Percentiles rank a stretch among this genome's conserved stretches.
Conservation (phyloP, 192 early-diverging fungal species). For the Backusella liffmaniae region DNA sequence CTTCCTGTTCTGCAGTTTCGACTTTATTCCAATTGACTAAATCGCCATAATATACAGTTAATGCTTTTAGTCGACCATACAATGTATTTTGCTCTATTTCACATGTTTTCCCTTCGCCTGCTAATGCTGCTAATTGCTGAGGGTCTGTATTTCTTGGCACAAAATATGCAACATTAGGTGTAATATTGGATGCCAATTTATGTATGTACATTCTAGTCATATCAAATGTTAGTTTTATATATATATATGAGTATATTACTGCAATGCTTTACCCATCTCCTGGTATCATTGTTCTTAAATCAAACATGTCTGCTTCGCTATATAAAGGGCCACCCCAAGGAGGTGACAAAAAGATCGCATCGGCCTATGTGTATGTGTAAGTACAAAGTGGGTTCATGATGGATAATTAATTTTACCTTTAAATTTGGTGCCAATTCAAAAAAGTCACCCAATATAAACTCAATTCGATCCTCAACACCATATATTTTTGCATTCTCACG, state of each 20-base stretch:
- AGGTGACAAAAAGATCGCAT: conserved; percentile 91
- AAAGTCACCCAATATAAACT: conserved; percentile 92
- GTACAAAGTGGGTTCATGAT: background rate
- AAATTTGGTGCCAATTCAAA: conserved; percentile 69
- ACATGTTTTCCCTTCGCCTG: conserved; percentile 54
- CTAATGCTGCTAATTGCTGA: conserved; percentile 60
- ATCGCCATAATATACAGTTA: conserved; percentile 80
- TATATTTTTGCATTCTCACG: conserved; percentile 86
- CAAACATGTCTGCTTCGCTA: conserved; percentile 51
- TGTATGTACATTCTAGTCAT: conserved; percentile 59
- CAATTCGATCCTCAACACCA: conserved; percentile 87
- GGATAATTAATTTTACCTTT: conserved; percentile 39
- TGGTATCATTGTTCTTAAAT: conserved; percentile 72
- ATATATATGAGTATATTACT: background rate
- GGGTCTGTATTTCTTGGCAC: conserved; percentile 81
- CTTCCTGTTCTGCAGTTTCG: background rate
- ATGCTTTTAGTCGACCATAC: conserved; percentile 62
- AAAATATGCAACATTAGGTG: conserved; percentile 80
- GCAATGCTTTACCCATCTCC: conserved; percentile 61
- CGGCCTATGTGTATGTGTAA: conserved; percentile 51
- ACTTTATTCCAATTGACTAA: conserved; percentile 41
- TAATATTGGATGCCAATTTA: conserved; percentile 59
- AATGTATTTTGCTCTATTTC: conserved; percentile 84
- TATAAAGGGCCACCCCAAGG: conserved; percentile 96
- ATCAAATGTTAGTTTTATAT: background rate